These are phyloP conservation scores for Solanum pennellii DNA, from an alignment of 257 asterid genomes.

Conservation along the genomic window DNA sequence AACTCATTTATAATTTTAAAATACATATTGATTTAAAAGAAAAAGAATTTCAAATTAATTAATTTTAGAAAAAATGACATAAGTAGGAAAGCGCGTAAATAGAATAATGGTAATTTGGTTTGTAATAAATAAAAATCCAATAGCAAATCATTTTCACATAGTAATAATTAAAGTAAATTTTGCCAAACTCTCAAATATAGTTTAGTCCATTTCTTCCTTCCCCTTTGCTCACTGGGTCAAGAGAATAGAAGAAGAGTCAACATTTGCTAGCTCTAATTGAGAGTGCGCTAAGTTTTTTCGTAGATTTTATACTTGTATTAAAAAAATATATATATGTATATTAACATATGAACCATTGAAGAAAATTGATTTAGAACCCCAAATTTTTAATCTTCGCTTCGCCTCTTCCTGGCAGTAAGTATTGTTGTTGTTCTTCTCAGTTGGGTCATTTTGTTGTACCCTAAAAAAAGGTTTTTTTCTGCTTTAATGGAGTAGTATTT, in stretches of 20 bases:
- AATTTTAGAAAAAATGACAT: not conserved
- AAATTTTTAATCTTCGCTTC: rapidly evolving
- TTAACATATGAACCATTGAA: rapidly evolving
- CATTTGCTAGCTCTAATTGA: no score
- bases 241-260: not conserved
- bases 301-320: no score
- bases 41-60: no score
- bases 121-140: not conserved
- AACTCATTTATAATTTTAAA: not conserved
- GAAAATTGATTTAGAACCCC: no score
- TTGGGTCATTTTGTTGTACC: not conserved
- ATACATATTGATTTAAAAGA: not conserved
- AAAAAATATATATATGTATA: no score
- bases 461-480: not conserved
- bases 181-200: not conserved
- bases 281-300: rapidly evolving
- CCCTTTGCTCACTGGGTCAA: not conserved
- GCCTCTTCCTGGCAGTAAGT: rapidly evolving
- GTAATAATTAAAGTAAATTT: not conserved
- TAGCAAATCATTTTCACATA: not conserved
- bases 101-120: not conserved
- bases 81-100: not conserved
- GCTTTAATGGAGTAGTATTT: not conserved
- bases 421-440: not conserved
- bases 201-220: not conserved